Base-by-base conservation (phyloP, 306 rosid genomes). In the Crotalaria pallida region DNA sequence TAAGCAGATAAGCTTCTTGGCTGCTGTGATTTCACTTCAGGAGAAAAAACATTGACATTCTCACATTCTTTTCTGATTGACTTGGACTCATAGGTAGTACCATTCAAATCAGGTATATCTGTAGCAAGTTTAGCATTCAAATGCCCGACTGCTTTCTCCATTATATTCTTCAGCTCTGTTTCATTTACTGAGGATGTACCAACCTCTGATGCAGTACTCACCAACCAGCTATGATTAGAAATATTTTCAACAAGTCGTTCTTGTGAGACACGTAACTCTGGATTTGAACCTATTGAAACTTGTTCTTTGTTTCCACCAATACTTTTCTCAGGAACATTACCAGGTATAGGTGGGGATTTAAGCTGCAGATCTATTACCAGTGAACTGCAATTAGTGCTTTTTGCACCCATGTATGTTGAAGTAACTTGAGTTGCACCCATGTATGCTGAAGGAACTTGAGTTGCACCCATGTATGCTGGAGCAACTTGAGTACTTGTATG, bases 31-130 rank as follows among this genome's bases (percentile, higher is more conserved):
- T 79, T 80, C 33, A 58, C 29, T 48, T 77, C 81, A 51, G 77
- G 58, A 5, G 80, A 34, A 58, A 79, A 49, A 26, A 80, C 45
- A 8, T 78, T 80, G 38, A 52, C 74, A 72, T 65, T 77, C 57
- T 58, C 79, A 34, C 15, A 40, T 73, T 80, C 83, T 66, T 79
- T 80, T 33, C 71, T 72, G 2, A 48, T 22, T 24, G 85, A 63
- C 61, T 58, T 68, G 40, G 74, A 38, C 49, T 88, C 96, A 27
- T 52, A 22, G 33, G 71, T 70, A 55, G 58, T 69, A 68, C 84
- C 81, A 44, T 95, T 95, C 77, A 89, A 82, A 84, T 91, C 98
- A 7, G 96, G 97, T 48, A 89, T 80, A 58, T 59, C 69, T 2
- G 61, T 57, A 57, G 81, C 45, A 17, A 24, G 72, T 47, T 64